phyloP scores from a whole-genome alignment of 371 early-diverging fungal genomes.

The Actinomucor elegans region DNA sequence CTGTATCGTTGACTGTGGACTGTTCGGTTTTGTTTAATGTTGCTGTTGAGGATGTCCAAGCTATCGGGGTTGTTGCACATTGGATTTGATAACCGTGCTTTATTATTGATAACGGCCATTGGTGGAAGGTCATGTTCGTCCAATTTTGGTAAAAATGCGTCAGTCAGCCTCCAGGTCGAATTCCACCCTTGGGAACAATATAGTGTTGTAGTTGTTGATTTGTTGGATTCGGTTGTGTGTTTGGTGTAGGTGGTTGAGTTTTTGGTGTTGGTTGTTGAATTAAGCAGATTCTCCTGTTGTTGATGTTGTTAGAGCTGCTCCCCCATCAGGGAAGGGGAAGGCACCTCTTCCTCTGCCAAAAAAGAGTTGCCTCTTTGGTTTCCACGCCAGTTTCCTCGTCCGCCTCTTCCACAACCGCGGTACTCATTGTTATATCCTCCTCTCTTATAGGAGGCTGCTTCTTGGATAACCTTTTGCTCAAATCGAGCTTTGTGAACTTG shows the following conservation, averaged over 20 bases:
- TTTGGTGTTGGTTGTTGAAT: neutral
- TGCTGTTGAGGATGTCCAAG: neutral
- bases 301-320: neutral
- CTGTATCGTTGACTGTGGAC: neutral
- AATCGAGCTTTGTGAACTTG: neutral
- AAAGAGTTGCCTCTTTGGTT: neutral
- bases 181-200: neutral
- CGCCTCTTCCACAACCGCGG: neutral
- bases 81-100: slow-evolving; percentile 4
- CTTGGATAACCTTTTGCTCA: neutral
- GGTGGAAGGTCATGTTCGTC: neutral
- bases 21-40: neutral
- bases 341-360: neutral
- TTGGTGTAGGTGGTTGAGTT: neutral
- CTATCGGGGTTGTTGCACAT: neutral
- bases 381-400: neutral
- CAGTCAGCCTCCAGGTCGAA: slow-evolving; percentile 4
- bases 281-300: neutral
- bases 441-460: neutral
- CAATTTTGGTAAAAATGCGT: neutral
- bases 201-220: neutral
- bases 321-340: no score
- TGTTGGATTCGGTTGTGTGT: neutral
- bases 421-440: neutral
- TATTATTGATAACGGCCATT: slow-evolving; percentile 1